A percentile compares a stretch with the other conserved stretches of the same genome.
These are phyloP conservation scores for Cutaneotrichosporon cutaneum DNA, from an alignment of 1,284 basidiomycete species.

Conservation along the genomic window DNA sequence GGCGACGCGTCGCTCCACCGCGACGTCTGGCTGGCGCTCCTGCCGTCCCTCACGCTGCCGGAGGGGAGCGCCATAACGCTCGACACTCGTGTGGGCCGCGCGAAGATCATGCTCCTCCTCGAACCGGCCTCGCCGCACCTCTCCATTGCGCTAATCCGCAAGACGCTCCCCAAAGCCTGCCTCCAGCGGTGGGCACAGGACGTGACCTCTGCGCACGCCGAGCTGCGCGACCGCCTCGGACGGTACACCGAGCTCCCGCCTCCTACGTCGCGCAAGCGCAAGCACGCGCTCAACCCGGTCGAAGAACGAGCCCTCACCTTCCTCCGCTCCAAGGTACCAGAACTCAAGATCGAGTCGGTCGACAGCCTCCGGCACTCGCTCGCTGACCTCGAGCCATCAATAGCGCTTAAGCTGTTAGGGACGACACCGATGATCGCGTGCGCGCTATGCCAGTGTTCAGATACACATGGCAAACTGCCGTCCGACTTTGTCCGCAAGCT, in stretches of 20 bases:
- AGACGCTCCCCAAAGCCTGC: neutral
- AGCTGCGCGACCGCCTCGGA: conserved; percentile 15
- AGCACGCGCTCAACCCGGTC: conserved; percentile 10
- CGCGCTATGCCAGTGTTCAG: conserved; percentile 14
- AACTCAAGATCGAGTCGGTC: conserved; percentile 13
- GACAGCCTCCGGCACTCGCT: conserved; percentile 8
- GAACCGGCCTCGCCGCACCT: conserved; percentile 2
- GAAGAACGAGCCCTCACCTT: conserved; percentile 5
- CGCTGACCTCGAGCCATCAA: conserved; percentile 6
- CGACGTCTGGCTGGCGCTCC: conserved; percentile 34
- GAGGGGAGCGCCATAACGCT: neutral
- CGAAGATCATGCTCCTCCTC: conserved; percentile 16
- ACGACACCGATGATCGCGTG: conserved; percentile 19
- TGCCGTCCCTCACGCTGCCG: neutral
- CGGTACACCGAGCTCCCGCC: conserved; percentile 10
- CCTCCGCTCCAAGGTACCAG: conserved; percentile 16
- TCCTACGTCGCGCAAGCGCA: conserved; percentile 21
- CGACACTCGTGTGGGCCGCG: conserved; percentile 7
- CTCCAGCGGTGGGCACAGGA: conserved; percentile 11
- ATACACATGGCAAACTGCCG: conserved; percentile 11
- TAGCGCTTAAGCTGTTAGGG: conserved; percentile 14
- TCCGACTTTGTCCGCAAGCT: conserved; percentile 5
- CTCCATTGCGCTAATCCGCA: neutral
- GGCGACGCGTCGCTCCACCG: conserved; percentile 19
- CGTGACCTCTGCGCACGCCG: conserved; percentile 4